phyloP scores from a whole-genome alignment of 768 basidiomycete genomes.

The Steccherinum ochraceum region DNA sequence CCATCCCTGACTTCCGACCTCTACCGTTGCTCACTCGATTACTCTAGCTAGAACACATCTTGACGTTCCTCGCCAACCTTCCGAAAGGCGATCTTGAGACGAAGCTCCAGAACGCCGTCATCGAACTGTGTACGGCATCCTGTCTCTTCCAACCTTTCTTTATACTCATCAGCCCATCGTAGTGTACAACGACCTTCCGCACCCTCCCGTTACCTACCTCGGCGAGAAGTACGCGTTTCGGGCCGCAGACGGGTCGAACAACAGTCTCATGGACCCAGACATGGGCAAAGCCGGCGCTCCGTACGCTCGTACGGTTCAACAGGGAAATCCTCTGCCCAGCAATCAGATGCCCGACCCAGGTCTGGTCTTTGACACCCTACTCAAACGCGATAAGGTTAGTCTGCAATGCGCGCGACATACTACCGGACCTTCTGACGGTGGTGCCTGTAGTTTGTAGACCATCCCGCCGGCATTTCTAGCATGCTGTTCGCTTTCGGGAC shows the following conservation, averaged over 20 bases:
- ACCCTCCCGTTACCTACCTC: constrained; percentile 68
- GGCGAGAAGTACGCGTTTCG: constrained; percentile 62
- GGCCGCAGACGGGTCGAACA: constrained; percentile 68
- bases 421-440: constrained; percentile 4
- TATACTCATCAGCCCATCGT: constrained; percentile 3
- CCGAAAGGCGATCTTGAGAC: constrained; percentile 41
- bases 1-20: not conserved
- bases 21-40: not conserved
- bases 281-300: constrained; percentile 76
- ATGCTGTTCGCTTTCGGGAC: constrained; percentile 81
- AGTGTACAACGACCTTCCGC: constrained; percentile 81
- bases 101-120: constrained; percentile 28
- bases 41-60: constrained; percentile 61
- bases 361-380: constrained; percentile 72
- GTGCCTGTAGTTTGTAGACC: constrained; percentile 63
- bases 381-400: constrained; percentile 60
- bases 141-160: not conserved
- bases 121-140: constrained; percentile 50
- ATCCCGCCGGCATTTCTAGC: constrained; percentile 74
- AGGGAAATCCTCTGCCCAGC: constrained; percentile 53
- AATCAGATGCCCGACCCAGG: constrained; percentile 76
- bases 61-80: constrained; percentile 56
- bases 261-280: constrained; percentile 64
- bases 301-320: constrained; percentile 81
- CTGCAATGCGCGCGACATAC: constrained; percentile 2